Evolutionary conservation across 208 protist genomes (phyloP), one percentile per base, ranked within the genome.

Genomic region (Trypanosoma boissoni): DNA sequence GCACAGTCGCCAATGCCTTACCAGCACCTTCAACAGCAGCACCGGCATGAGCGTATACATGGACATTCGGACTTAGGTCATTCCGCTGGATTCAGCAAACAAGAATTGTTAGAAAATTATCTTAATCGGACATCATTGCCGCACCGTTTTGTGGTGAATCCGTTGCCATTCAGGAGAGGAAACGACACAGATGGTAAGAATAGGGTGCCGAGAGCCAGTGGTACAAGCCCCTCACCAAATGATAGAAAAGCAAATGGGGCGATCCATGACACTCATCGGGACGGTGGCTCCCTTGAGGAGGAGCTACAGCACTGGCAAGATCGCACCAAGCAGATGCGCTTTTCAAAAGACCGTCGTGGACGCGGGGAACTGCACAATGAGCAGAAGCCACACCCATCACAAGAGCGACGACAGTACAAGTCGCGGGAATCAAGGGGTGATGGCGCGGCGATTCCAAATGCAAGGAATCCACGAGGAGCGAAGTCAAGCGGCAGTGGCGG

Each of bases 281-380:
- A 39, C 34, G 31, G 4, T 10, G 20, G 2, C 6, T 20, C 29
- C 7, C 31, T 63, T 16, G 58, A 63, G 42, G 46, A 55, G 27
- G 28, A 55, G 34, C 46, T 63, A 3, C 26, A 44, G 31, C 45
- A 55, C 2, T 63, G 58, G 58, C 27, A 63, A 45, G 14, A 21
- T 31, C 24, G 34, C 28, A 63, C 52, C 34, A 63, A 42, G 32
- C 31, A 45, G 20, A 55, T 63, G 58, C 58, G 58, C n/a, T 63
- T 54, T 34, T 63, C 58, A 3, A 63, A 8, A 4, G 26, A 23
- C 18, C 9, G 24, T 9, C 21, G 4, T 32, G 44, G 43, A 5
- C 9, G 43, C 16, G 44, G 28, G 12, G 44, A 51, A 18, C 23
- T 12, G 37, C 20, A 42, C n/a, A n/a, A n/a, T n/a, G n/a, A n/a